Conservation (phyloP, 805 yeast genomes). For the Candida methanosorbosa region DNA sequence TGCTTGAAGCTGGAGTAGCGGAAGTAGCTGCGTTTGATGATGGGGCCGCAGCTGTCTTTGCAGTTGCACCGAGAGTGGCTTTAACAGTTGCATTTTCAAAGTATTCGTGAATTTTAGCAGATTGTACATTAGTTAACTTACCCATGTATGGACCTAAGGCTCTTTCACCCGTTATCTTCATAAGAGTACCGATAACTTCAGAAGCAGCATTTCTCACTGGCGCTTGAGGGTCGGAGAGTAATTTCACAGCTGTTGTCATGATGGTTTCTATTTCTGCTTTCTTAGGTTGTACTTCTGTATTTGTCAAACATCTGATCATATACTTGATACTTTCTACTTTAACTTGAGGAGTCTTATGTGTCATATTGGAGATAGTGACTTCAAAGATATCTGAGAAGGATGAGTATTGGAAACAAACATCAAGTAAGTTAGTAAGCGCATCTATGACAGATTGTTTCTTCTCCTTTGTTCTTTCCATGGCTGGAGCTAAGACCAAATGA, state of each 20-base stretch:
- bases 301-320: conserved; percentile 53
- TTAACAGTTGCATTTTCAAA: conserved; percentile 48
- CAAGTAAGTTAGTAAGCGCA: conserved; percentile 58
- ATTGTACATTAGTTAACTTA: conserved; percentile 49
- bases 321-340: conserved; percentile 62
- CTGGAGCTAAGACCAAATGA: conserved; percentile 42
- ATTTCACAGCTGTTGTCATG: conserved; percentile 45
- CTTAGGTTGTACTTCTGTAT: conserved; percentile 40
- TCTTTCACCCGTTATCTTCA: conserved; percentile 76
- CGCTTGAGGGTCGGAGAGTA: conserved; percentile 77
- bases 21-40: neutral
- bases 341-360: conserved; percentile 77
- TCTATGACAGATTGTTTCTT: conserved; percentile 73
- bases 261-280: conserved; percentile 47
- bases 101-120: conserved; percentile 53
- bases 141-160: conserved; percentile 52
- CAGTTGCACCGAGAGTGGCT: conserved; percentile 21
- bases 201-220: conserved; percentile 75
- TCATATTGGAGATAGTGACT: conserved; percentile 48
- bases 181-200: conserved; percentile 68
- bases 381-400: conserved; percentile 50
- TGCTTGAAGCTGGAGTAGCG: conserved; percentile 6
- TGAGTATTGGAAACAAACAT: conserved; percentile 47
- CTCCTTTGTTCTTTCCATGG: conserved; percentile 81
- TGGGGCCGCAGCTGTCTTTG: conserved; percentile 2